Base-by-base conservation (phyloP, 805 yeast species). In the Zygosaccharomyces bailii region DNA sequence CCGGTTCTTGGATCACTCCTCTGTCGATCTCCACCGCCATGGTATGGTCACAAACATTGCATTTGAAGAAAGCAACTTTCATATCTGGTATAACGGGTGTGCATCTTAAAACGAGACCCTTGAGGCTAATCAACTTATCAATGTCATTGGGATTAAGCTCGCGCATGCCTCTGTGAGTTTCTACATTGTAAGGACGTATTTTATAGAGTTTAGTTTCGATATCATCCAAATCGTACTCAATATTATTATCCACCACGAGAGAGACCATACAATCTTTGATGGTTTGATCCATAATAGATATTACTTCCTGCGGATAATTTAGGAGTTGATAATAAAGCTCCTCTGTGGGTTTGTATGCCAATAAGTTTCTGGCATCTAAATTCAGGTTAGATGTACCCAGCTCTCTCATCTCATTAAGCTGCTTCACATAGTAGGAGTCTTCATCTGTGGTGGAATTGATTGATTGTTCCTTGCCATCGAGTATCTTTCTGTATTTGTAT, bases 271-370 rank as follows among this genome's bases (percentile, higher is more conserved):
- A 83, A 61, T 91, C 96, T 61, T 88, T 89, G 45, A 90, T 76
- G 3, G 96, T 82, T 60, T 90, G 96, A 73, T 93, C 99, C 97
- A 93, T 90, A 56, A 93, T 87, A 8, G 99, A 97, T 44, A 93
- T 82, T 30, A 93, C 87, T 72, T 93, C 99, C 63, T 90, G 97
- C 0, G 99, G 99, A 61, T 90, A 93, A 60, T 88, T 86, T 52
- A 88, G 77, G 52, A 93, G 71, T 66, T 91, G 96, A 59, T 86
- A 77, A 66, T 86, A 93, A 42, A 93, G 70, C 58, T 85, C 87
- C 49, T 78, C 78, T 4, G 97, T 82, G 23, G 82, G 74, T 3
- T 84, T 82, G 59, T 78, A 88, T 5, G 93, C 81, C 44, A 84
- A 70, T 49, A 93, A 69, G 65, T 93, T 88, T 52, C 76, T 75